Conservation (phyloP, 768 basidiomycete genomes). For the Pisolithus microcarpus region DNA sequence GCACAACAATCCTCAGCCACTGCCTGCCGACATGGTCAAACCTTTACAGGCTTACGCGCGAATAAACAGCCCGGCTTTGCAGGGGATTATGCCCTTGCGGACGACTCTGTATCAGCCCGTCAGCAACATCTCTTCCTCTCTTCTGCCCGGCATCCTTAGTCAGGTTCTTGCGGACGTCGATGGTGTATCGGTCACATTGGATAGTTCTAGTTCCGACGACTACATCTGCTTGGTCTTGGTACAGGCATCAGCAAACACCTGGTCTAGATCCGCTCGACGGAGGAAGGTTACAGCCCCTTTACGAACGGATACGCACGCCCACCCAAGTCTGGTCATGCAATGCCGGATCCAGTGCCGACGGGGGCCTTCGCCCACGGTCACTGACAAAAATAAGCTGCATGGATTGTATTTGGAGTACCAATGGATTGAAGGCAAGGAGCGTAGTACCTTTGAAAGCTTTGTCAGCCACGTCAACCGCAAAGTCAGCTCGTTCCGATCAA, state of each 20-base stretch:
- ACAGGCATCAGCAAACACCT: slow-evolving; percentile 39
- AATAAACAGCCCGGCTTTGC: slow-evolving; percentile 35
- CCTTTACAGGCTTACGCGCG: slow-evolving; percentile 29
- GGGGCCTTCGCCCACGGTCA: slow-evolving; percentile 7
- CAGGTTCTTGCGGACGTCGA: slow-evolving; percentile 30
- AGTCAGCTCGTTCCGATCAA: slow-evolving; percentile 13
- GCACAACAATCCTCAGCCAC: slow-evolving; percentile 21
- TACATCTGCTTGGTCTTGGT: slow-evolving; percentile 26
- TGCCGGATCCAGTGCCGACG: slow-evolving; percentile 21
- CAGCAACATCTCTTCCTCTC: slow-evolving; percentile 2
- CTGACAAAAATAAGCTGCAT: slow-evolving; percentile 5
- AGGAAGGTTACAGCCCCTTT: slow-evolving; percentile 25
- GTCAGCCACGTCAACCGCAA: slow-evolving; percentile 57
- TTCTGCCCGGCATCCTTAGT: slow-evolving; percentile 16
- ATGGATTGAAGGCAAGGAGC: slow-evolving; percentile 58
- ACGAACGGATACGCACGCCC: neutral
- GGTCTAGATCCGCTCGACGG: slow-evolving; percentile 63
- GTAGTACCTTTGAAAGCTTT: slow-evolving; percentile 59
- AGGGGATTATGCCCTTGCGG: slow-evolving; percentile 47
- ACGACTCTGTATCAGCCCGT: slow-evolving; percentile 47
- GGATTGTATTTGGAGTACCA: slow-evolving; percentile 33
- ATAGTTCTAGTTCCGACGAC: neutral
- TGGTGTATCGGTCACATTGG: slow-evolving; percentile 13
- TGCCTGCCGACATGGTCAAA: slow-evolving; percentile 26
- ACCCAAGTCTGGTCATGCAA: slow-evolving; percentile 10